phyloP scores from a whole-genome alignment of 495 filamentous ascomycete species.

The Talaromyces thailandensis region DNA sequence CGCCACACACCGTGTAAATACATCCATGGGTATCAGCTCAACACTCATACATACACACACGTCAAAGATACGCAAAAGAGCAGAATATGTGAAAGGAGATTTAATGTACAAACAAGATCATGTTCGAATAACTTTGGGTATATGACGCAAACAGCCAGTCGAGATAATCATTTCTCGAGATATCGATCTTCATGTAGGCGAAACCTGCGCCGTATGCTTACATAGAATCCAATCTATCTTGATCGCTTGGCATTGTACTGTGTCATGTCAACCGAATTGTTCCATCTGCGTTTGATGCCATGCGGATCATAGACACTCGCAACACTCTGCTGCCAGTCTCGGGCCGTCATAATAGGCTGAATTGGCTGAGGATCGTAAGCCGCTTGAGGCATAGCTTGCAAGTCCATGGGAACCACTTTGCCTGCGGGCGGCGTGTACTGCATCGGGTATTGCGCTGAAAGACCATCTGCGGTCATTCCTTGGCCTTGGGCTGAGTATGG shows the following conservation, averaged over 20 bases:
- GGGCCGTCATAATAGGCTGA: conserved; percentile 66
- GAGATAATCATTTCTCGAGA: not conserved
- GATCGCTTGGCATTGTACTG: conserved; percentile 28
- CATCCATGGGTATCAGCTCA: conserved; percentile 4
- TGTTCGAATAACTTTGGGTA: not conserved
- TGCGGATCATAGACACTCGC: conserved; percentile 76
- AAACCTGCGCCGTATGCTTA: not conserved
- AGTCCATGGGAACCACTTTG: conserved; percentile 24
- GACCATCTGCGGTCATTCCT: conserved; percentile 17
- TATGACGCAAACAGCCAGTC: not conserved
- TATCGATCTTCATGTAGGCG: not conserved
- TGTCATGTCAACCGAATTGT: conserved; percentile 29
- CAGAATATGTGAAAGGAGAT: not conserved
- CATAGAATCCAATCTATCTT: conserved; percentile 13
- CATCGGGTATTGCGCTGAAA: conserved; percentile 26
- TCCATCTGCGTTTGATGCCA: conserved; percentile 68
- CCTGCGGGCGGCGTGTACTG: conserved; percentile 25
- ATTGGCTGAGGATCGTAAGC: conserved; percentile 48
- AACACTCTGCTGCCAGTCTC: conserved; percentile 95
- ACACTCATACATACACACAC: conserved; percentile 2
- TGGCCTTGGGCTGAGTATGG: conserved; percentile 23
- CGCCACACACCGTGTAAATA: not conserved
- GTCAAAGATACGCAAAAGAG: not conserved
- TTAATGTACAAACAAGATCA: conserved; percentile 3
- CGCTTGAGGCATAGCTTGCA: conserved; percentile 44